phyloP scores from a whole-genome alignment of 2,329 filamentous ascomycete species.

The Monosporascus sp. region DNA sequence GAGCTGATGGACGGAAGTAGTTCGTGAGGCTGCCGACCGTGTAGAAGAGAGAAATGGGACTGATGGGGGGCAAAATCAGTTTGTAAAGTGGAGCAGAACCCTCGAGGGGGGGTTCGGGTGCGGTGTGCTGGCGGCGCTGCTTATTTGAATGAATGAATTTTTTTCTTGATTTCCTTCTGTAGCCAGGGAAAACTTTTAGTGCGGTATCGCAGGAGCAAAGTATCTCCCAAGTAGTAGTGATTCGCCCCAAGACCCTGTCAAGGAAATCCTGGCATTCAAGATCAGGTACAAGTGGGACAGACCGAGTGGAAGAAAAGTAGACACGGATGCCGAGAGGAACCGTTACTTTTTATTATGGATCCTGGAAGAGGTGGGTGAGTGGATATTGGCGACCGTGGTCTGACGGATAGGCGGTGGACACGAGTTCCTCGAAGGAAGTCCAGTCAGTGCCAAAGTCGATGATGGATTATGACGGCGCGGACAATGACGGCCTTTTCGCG shows the following conservation, averaged over 20 bases:
- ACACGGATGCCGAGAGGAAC: neutral
- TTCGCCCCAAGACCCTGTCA: neutral
- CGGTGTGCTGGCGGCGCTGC: slow-evolving; percentile 26
- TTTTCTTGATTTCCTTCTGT: slow-evolving; percentile 1
- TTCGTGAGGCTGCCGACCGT: slow-evolving; percentile 30
- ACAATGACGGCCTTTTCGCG: neutral
- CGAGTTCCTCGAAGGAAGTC: neutral
- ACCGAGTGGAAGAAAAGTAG: neutral
- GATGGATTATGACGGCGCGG: neutral
- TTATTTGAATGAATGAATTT: slow-evolving; percentile 24
- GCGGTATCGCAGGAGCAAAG: neutral
- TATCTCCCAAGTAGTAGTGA: neutral
- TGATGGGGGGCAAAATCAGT: slow-evolving; percentile 27
- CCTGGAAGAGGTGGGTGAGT: neutral
- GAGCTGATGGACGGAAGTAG: slow-evolving; percentile 27
- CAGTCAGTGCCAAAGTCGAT: neutral
- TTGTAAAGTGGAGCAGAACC: slow-evolving; percentile 32
- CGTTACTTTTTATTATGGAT: neutral
- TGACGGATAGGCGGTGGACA: neutral
- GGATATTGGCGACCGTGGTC: neutral
- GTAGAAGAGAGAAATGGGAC: slow-evolving; percentile 23
- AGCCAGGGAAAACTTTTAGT: neutral
- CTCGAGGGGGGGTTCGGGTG: slow-evolving; percentile 21
- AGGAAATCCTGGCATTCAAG: neutral
- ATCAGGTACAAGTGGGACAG: neutral